Evolutionary conservation across 2,329 filamentous ascomycete genomes (phyloP).

Genomic region (Aureobasidium sp.): DNA sequence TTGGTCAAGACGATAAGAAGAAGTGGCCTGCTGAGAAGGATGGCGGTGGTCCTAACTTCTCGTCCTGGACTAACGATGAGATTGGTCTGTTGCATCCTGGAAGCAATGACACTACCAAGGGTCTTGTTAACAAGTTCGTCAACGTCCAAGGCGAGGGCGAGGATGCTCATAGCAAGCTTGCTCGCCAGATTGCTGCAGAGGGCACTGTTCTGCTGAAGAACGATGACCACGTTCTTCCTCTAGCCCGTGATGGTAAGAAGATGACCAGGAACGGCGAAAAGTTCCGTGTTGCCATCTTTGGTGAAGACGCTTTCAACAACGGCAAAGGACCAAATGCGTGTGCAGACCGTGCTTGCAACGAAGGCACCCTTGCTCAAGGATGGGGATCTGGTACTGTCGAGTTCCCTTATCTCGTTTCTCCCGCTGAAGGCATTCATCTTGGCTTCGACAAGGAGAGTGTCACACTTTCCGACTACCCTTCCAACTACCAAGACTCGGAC

Average conservation of each 20-base stretch:
- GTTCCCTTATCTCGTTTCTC: conserved; percentile 73
- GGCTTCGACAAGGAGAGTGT: conserved; percentile 54
- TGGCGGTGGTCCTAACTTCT: conserved; percentile 69
- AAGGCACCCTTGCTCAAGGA: conserved; percentile 73
- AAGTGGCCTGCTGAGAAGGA: conserved; percentile 45
- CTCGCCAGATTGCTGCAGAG: conserved; percentile 68
- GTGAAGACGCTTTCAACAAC: conserved; percentile 64
- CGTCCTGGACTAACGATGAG: conserved; percentile 69
- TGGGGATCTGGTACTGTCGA: conserved; percentile 88
- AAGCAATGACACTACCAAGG: conserved; percentile 44
- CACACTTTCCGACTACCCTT: conserved; percentile 49
- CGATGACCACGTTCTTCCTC: conserved; percentile 51
- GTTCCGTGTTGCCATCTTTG: conserved; percentile 61
- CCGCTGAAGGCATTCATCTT: conserved; percentile 54
- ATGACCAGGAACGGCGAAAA: conserved; percentile 32
- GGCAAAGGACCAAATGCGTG: conserved; percentile 66
- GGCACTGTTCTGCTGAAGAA: conserved; percentile 81
- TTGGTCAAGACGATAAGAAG: conserved; percentile 63
- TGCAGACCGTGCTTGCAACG: conserved; percentile 71
- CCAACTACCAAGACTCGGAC: conserved; percentile 23
- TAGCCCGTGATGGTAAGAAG: conserved; percentile 45
- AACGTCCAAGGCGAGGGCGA: conserved; percentile 58
- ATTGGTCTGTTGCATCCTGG: conserved; percentile 61
- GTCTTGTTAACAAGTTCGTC: conserved; percentile 69
- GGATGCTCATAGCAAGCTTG: conserved; percentile 56